Percentiles rank a stretch among this genome's conserved stretches.
phyloP scores from a whole-genome alignment of 2,329 filamentous ascomycete species.

The Claviceps arundinis region DNA sequence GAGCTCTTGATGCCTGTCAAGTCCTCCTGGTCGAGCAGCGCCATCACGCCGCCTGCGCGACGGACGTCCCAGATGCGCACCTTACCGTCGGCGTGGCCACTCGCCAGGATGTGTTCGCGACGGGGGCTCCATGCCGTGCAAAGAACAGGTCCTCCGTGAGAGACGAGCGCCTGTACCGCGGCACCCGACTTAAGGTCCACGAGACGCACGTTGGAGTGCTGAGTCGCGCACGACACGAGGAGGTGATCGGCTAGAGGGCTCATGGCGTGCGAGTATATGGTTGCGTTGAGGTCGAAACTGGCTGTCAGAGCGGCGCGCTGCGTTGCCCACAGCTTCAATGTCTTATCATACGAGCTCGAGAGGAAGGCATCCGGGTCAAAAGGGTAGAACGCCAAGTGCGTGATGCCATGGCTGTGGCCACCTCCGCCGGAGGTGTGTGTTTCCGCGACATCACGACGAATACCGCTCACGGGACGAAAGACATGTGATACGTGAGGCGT shows the following conservation, averaged over 20 bases:
- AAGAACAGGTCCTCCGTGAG: conserved; percentile 54
- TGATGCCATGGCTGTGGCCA: conserved; percentile 57
- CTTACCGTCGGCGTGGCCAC: conserved; percentile 72
- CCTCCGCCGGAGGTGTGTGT: conserved; percentile 7
- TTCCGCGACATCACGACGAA: conserved; percentile 26
- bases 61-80: conserved; percentile 81
- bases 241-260: conserved; percentile 61
- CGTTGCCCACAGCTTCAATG: conserved; percentile 62
- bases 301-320: conserved; percentile 46
- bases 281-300: conserved; percentile 53
- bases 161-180: conserved; percentile 53
- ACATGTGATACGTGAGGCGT: conserved; percentile 31
- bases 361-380: conserved; percentile 66
- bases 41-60: conserved; percentile 62
- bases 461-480: conserved; percentile 40
- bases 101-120: conserved; percentile 66
- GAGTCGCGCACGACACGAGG: conserved; percentile 77
- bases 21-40: conserved; percentile 73
- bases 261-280: conserved; percentile 64
- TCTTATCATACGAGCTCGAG: conserved; percentile 65
- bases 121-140: conserved; percentile 71
- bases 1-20: conserved; percentile 45
- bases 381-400: conserved; percentile 64
- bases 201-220: conserved; percentile 70
- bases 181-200: conserved; percentile 77